Conservation (phyloP, 345 rosid genomes). For the Euphorbia pulcherrima region DNA sequence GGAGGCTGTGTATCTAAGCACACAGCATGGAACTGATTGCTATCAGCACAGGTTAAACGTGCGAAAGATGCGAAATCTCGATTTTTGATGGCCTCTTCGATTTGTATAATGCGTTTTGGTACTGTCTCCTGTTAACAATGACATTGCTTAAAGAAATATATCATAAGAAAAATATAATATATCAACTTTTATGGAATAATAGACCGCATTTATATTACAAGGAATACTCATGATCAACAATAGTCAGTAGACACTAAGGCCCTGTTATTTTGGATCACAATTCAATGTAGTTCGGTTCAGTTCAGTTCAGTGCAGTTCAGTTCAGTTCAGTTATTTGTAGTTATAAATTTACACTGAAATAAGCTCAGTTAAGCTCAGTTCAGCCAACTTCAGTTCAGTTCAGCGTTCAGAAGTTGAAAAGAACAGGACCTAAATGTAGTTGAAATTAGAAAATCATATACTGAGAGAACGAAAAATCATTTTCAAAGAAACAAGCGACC, state of each 20-base stretch:
- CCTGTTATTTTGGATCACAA: too few relatives aligned
- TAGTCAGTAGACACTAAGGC: too few relatives aligned
- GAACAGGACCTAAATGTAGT: neutral
- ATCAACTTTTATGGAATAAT: neutral
- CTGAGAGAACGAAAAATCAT: neutral
- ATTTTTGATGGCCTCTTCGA: slow-evolving; percentile 81
- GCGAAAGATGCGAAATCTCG: slow-evolving; percentile 75
- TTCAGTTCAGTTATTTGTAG: too few relatives aligned
- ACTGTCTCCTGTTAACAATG: slow-evolving; percentile 59
- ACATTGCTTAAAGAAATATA: neutral
- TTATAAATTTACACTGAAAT: too few relatives aligned
- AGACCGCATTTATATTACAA: neutral
- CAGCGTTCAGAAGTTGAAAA: too few relatives aligned
- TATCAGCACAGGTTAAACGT: slow-evolving; percentile 75
- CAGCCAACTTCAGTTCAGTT: too few relatives aligned
- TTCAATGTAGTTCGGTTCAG: too few relatives aligned
- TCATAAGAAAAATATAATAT: neutral
- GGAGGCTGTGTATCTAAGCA: slow-evolving; percentile 94
- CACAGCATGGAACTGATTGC: slow-evolving; percentile 95
- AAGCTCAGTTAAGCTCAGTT: too few relatives aligned
- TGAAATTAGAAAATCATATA: neutral
- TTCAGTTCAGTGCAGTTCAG: too few relatives aligned
- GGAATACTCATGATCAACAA: neutral
- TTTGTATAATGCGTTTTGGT: slow-evolving; percentile 61
- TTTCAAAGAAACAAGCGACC: neutral